Conservation (phyloP, 2,329 filamentous ascomycete species). For the Hypoxylon sp. region DNA sequence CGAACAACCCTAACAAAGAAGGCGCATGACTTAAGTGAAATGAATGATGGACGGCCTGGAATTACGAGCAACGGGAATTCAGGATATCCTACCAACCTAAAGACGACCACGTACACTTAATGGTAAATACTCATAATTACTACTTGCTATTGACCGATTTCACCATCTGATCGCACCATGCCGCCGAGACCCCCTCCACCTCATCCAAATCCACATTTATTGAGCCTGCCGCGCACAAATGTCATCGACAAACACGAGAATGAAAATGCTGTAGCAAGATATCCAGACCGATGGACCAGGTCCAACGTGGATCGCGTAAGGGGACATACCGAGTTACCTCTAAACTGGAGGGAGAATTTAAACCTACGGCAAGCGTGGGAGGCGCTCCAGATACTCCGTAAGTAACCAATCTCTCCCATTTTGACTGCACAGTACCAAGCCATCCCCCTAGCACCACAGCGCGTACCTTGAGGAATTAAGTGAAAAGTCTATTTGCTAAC, state of each 20-base stretch:
- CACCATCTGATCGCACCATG: too few relatives aligned
- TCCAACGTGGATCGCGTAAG: neutral
- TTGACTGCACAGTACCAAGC: neutral
- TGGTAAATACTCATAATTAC: too few relatives aligned
- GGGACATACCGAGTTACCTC: neutral
- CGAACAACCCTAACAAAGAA: slow-evolving; percentile 10
- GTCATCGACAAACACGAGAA: neutral
- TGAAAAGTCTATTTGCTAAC: neutral
- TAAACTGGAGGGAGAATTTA: neutral
- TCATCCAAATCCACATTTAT: too few relatives aligned
- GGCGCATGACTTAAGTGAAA: neutral
- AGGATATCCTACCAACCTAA: neutral
- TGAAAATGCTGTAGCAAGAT: neutral
- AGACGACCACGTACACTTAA: too few relatives aligned
- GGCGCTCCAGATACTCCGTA: slow-evolving; percentile 27
- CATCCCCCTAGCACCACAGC: too few relatives aligned
- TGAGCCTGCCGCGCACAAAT: slow-evolving; percentile 2
- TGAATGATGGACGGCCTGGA: neutral
- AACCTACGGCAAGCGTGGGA: neutral
- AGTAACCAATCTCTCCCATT: neutral
- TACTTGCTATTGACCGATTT: too few relatives aligned
- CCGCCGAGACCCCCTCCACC: too few relatives aligned
- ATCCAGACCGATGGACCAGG: neutral
- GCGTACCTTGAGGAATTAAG: neutral
- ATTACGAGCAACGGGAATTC: neutral